Base-by-base conservation (phyloP, 768 basidiomycete genomes). In the Dioszegia crocea region DNA sequence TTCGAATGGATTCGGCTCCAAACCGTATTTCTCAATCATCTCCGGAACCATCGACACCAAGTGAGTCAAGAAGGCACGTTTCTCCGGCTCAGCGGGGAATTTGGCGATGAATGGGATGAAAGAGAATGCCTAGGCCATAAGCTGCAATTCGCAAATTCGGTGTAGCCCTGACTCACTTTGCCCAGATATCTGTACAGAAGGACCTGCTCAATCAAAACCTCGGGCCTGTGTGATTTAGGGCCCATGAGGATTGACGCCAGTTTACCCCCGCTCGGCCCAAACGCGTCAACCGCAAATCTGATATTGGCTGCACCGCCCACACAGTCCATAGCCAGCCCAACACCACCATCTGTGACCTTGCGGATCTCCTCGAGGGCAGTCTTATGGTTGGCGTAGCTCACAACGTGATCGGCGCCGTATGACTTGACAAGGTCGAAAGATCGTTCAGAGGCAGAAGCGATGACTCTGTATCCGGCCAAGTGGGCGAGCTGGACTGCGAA, bases 361-460 rank as follows among this genome's bases (percentile, higher is more conserved):
- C 58, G 54, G 61, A 71, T 71, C 47, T 69, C 45, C 4, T 55
- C 45, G 29, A 62, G 19, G 3, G 66, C 71, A 10, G 58, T 50
- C 8, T 56, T 59, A 12, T 33, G 36, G 45, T 73, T 60, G 47
- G 63, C 55, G 56, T 75, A 75, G 73, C 85, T 83, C 56, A 82
- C 79, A n/a, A 78, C 77, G 5, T 66, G 69, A 43, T 76, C 70
- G 5, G 80, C 80, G 14, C 80, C 74, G 49, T 78, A 71, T 0
- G 72, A 63, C 62, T 76, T 77, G 57, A 79, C 66, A 27, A 80
- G 71, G 17, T 74, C 77, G 61, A 72, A 75, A 53, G 78, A 78
- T 27, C 66, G 65, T 12, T 73, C 71, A 2, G 79, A 80, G 31
- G 74, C 68, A 26, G 74, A 71, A 4, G 78, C 67, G 44, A 78